Conservation (phyloP, 2,329 filamentous ascomycete species). For the Paecilomyces sp. region DNA sequence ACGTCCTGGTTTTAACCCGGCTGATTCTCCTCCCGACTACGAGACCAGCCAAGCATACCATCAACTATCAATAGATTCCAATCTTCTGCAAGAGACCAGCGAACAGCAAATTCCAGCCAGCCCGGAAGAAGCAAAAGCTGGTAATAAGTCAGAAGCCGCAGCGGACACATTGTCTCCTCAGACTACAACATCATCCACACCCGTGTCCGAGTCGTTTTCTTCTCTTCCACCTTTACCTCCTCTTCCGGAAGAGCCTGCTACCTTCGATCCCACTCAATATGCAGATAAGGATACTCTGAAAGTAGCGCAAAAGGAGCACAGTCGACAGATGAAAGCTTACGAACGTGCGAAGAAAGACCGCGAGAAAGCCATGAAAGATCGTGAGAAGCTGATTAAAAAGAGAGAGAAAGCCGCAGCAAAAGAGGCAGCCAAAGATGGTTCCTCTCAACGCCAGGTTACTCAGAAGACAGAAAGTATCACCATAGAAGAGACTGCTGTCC, state of each 20-base stretch:
- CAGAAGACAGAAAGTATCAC: conserved; percentile 12
- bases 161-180: neutral
- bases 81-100: neutral
- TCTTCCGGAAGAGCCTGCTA: conserved; percentile 48
- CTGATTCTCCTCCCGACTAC: neutral
- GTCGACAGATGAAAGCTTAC: conserved; percentile 56
- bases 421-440: conserved; percentile 22
- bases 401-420: conserved; percentile 12
- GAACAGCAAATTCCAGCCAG: neutral
- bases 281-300: conserved; percentile 60
- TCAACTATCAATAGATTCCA: neutral
- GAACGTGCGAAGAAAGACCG: conserved; percentile 60
- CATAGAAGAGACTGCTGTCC: conserved; percentile 4
- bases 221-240: conserved; percentile 44
- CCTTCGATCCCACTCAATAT: conserved; percentile 52
- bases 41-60: neutral
- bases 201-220: conserved; percentile 25
- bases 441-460: conserved; percentile 14
- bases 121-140: neutral
- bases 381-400: conserved; percentile 17
- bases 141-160: neutral
- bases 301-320: conserved; percentile 61
- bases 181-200: neutral
- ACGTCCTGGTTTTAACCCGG: neutral
- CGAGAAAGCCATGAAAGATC: conserved; percentile 48